Conservation (phyloP, 2,329 filamentous ascomycete genomes). For the Colletotrichum lini region DNA sequence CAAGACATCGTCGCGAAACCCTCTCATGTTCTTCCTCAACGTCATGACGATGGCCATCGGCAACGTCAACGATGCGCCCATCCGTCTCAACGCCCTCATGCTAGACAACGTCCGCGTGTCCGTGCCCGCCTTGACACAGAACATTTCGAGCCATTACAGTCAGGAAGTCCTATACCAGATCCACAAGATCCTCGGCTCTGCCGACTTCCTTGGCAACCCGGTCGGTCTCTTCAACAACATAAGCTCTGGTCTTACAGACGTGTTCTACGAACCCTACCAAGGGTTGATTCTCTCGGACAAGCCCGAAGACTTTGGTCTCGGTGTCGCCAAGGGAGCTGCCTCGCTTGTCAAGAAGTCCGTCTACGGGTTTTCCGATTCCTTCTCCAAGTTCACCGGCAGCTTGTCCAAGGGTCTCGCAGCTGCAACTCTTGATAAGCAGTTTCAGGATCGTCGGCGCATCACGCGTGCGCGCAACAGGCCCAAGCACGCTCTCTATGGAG, state of each 20-base stretch:
- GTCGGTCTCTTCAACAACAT: constrained; percentile 99
- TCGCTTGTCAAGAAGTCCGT: constrained; percentile 99
- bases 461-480: constrained; percentile 92
- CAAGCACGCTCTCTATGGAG: constrained; percentile 97
- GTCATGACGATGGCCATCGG: constrained; percentile 99
- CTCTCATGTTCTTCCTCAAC: constrained; percentile 98
- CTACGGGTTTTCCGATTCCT: constrained; percentile 96
- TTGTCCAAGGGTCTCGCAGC: constrained; percentile 97
- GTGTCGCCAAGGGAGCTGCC: constrained; percentile 95
- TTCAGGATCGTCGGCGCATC: constrained; percentile 96
- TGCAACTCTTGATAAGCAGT: constrained; percentile 97
- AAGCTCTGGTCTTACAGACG: constrained; percentile 95
- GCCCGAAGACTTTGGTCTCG: constrained; percentile 93
- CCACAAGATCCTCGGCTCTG: constrained; percentile 96
- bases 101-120: constrained; percentile 96
- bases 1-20: constrained; percentile 90
- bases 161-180: constrained; percentile 97
- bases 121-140: constrained; percentile 84
- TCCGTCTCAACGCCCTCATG: constrained; percentile 93
- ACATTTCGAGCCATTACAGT: constrained; percentile 94
- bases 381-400: constrained; percentile 97
- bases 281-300: constrained; percentile 96
- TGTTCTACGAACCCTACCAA: constrained; percentile 99
- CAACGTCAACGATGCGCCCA: constrained; percentile 97
- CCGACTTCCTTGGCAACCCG: constrained; percentile 97